Evolutionary conservation across 768 basidiomycete genomes (phyloP).

Genomic region (Saitozyma podzolica): DNA sequence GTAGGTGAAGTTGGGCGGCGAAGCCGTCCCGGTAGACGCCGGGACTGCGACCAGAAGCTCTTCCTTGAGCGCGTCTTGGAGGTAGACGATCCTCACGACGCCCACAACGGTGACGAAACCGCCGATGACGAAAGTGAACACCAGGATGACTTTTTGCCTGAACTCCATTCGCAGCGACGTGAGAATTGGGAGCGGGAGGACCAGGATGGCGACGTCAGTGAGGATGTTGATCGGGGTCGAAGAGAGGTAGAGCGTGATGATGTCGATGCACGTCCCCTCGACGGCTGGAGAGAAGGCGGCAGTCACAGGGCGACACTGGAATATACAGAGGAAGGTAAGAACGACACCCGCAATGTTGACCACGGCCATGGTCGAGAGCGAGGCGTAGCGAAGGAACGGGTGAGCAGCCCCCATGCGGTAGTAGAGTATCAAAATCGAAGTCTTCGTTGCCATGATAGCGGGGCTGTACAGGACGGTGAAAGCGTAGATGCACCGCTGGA

Average conservation of each 20-base stretch:
- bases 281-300: conserved; percentile 29
- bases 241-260: conserved; percentile 46
- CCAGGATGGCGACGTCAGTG: conserved; percentile 48
- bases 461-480: conserved; percentile 49
- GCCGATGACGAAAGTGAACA: conserved; percentile 47
- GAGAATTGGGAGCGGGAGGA: conserved; percentile 48
- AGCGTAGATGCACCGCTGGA: conserved; percentile 28
- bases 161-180: conserved; percentile 47
- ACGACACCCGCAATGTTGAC: conserved; percentile 45
- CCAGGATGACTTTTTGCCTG: conserved; percentile 43
- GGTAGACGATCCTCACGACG: conserved; percentile 46
- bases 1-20: conserved; percentile 37
- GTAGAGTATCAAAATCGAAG: conserved; percentile 46
- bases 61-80: conserved; percentile 43
- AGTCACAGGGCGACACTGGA: conserved; percentile 44
- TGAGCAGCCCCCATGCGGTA: conserved; percentile 38
- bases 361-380: conserved; percentile 31
- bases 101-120: conserved; percentile 50
- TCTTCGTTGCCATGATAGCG: conserved; percentile 47
- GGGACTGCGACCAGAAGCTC: conserved; percentile 11
- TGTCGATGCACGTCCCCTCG: conserved; percentile 37
- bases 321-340: conserved; percentile 47
- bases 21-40: conserved; percentile 5
- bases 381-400: conserved; percentile 41
- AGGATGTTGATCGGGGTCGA: conserved; percentile 49